Percentiles rank a stretch among this genome's conserved stretches.
Evolutionary conservation across 1,139 yeast genomes (phyloP).

Genomic region (Candida sp.): DNA sequence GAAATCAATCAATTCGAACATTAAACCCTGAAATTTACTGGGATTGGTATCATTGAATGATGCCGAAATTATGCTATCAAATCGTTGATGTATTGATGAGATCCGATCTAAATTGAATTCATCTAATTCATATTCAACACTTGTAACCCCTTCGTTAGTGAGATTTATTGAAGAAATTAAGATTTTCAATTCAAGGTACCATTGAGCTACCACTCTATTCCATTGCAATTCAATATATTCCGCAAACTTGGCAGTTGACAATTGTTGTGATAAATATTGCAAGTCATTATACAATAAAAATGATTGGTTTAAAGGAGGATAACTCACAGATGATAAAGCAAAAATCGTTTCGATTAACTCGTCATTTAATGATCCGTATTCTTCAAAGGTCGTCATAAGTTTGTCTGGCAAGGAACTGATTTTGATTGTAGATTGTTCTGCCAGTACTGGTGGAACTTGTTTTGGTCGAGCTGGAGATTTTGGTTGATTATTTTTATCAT

Average conservation of each 20-base stretch:
- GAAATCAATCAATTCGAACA: constrained; percentile 26
- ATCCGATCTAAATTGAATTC: constrained; percentile 18
- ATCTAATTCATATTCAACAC: constrained; percentile 17
- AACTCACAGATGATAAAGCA: constrained; percentile 28
- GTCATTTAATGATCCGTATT: constrained; percentile 14
- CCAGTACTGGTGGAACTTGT: background rate
- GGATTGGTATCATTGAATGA: constrained; percentile 19
- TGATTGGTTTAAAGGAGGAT: constrained; percentile 30
- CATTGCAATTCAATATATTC: constrained; percentile 16
- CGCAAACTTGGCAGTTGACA: constrained; percentile 12
- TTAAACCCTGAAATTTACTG: constrained; percentile 22
- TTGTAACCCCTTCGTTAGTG: constrained; percentile 8
- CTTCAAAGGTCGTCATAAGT: constrained; percentile 18
- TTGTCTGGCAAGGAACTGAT: constrained; percentile 19
- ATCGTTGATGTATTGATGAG: constrained; percentile 12
- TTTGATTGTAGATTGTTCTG: constrained; percentile 2
- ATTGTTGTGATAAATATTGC: constrained; percentile 16
- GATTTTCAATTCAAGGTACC: constrained; percentile 17
- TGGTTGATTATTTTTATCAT: constrained; percentile 6
- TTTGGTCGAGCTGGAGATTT: constrained; percentile 1
- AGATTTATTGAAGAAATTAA: constrained; percentile 16
- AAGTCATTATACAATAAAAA: constrained; percentile 37
- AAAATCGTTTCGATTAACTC: constrained; percentile 19
- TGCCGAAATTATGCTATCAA: background rate
- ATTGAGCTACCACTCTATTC: constrained; percentile 18